Percentiles rank a stretch among this genome's conserved stretches.
Evolutionary conservation across 1,284 basidiomycete genomes (phyloP).

Genomic region (Pyrrhoderma noxium): DNA sequence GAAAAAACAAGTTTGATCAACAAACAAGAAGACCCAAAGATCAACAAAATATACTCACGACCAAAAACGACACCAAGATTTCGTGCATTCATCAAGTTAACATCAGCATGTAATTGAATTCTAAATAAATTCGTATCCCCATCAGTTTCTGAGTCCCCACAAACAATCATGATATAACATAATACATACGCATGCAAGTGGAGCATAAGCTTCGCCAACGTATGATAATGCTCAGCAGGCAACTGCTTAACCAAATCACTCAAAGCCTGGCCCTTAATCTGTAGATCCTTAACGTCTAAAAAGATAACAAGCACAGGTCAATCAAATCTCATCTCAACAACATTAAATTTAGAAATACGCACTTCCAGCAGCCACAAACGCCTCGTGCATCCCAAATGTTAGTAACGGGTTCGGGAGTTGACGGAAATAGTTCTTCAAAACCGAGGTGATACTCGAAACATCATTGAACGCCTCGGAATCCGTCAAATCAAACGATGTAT

Average conservation of each 20-base stretch:
- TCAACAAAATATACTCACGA: constrained; percentile 56
- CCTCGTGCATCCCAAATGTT: constrained; percentile 87
- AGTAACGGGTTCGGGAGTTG: constrained; percentile 84
- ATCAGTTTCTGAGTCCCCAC: not conserved
- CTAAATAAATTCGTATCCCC: constrained; percentile 31
- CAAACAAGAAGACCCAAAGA: not conserved
- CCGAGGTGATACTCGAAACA: constrained; percentile 93
- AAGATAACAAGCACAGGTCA: not conserved
- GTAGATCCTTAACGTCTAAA: constrained; percentile 49
- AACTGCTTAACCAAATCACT: constrained; percentile 70
- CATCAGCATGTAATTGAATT: constrained; percentile 58
- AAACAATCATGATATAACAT: constrained; percentile 15
- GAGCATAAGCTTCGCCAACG: constrained; percentile 75
- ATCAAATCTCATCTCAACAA: not conserved
- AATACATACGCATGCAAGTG: constrained; percentile 69
- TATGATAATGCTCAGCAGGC: constrained; percentile 83
- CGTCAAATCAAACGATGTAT: constrained; percentile 78
- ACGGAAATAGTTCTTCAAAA: constrained; percentile 96
- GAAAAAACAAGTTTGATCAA: constrained; percentile 10
- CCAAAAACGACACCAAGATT: constrained; percentile 99
- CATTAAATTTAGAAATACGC: not conserved
- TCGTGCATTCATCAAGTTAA: constrained; percentile 90
- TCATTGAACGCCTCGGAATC: constrained; percentile 93
- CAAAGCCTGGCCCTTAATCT: constrained; percentile 54
- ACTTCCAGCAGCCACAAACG: constrained; percentile 71